A percentile compares a stretch with the other conserved stretches of the same genome.
These are phyloP conservation scores for Evernia prunastri DNA, from an alignment of 495 filamentous ascomycete genomes.

Conservation along the genomic window DNA sequence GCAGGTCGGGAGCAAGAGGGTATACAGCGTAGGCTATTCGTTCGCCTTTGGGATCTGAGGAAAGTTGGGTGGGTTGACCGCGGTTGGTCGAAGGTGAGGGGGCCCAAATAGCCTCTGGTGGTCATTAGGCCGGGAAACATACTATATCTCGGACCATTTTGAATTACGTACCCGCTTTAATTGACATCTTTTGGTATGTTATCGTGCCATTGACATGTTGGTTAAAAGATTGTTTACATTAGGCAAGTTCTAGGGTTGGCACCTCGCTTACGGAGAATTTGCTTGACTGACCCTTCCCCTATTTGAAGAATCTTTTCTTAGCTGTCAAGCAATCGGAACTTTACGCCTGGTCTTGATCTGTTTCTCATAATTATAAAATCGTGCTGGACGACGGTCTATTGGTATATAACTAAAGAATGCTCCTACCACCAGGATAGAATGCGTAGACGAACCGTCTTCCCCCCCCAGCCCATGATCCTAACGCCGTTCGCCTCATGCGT, in stretches of 20 bases:
- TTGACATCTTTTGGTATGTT: background rate
- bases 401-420: background rate
- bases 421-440: background rate
- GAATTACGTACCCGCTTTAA: background rate
- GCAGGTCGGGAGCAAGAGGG: slow-evolving; percentile 10
- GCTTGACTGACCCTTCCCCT: too few relatives aligned
- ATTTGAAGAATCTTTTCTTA: too few relatives aligned
- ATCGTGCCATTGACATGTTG: background rate
- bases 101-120: slow-evolving; percentile 62
- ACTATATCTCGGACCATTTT: background rate
- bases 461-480: background rate
- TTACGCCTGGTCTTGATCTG: background rate
- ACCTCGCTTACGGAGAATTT: background rate
- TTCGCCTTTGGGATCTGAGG: slow-evolving; percentile 84
- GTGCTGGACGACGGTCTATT: background rate
- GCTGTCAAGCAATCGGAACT: background rate
- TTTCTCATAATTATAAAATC: background rate
- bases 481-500: background rate
- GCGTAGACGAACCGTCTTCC: background rate
- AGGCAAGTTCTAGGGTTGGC: background rate
- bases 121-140: background rate
- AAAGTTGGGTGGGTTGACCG: slow-evolving; percentile 84
- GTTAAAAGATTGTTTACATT: background rate
- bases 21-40: slow-evolving; percentile 88
- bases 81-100: slow-evolving; percentile 76